Conservation (phyloP, 495 filamentous ascomycete genomes). For the Hypoxylon perforatum region DNA sequence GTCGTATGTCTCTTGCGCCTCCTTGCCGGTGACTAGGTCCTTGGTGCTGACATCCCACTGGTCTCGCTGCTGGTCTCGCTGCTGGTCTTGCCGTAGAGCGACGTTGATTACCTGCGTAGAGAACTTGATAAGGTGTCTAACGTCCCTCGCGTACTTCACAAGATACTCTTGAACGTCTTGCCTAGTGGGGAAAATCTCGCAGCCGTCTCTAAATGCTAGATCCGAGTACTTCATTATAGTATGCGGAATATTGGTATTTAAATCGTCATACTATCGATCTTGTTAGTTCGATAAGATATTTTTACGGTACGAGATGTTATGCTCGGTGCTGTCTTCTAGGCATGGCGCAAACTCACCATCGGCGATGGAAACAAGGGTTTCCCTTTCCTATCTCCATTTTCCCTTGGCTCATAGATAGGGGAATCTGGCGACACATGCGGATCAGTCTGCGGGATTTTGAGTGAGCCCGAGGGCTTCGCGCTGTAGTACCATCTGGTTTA, state of each 20-base stretch:
- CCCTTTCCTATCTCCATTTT: constrained; percentile 8
- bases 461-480: constrained; percentile 22
- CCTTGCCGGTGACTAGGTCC: constrained; percentile 45
- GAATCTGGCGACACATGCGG: constrained; percentile 53
- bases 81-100: constrained; percentile 27
- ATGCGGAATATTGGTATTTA: constrained; percentile 91
- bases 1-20: constrained; percentile 69
- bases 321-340: too few relatives aligned
- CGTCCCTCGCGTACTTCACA: constrained; percentile 73
- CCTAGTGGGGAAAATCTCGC: constrained; percentile 77
- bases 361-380: constrained; percentile 71
- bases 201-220: constrained; percentile 67
- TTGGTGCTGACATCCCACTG: constrained; percentile 62
- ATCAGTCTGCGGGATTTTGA: constrained; percentile 53
- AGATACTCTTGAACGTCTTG: constrained; percentile 77
- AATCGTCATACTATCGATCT: constrained; percentile 65
- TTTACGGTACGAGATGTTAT: too few relatives aligned
- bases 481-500: constrained; percentile 70
- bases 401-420: constrained; percentile 41
- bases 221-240: constrained; percentile 84
- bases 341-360: constrained; percentile 48
- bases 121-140: constrained; percentile 61
- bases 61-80: constrained; percentile 41
- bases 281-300: too few relatives aligned
- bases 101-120: constrained; percentile 55